These are phyloP conservation scores for Babesia sp. DNA, from an alignment of 169 alveolate genomes.

Conservation along the genomic window DNA sequence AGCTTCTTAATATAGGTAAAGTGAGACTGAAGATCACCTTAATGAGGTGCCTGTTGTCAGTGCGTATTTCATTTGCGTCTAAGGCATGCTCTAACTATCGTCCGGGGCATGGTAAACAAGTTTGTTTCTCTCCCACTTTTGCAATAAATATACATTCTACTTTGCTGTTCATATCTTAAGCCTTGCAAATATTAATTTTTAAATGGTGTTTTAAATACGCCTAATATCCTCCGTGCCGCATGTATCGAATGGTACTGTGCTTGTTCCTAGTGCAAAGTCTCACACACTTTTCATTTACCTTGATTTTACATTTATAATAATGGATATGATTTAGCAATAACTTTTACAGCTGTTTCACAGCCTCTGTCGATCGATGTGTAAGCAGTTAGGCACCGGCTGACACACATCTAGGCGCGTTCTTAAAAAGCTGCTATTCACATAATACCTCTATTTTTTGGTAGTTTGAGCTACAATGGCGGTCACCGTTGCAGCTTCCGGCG, in stretches of 20 bases:
- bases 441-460: background rate
- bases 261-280: background rate
- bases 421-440: background rate
- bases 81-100: too few relatives aligned
- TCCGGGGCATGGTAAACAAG: too few relatives aligned
- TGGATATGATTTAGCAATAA: background rate
- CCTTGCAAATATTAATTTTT: background rate
- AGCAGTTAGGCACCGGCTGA: background rate
- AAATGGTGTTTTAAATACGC: background rate
- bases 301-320: background rate
- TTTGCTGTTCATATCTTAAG: background rate
- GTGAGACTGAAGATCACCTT: too few relatives aligned
- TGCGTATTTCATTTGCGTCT: too few relatives aligned
- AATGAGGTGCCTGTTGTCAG: too few relatives aligned
- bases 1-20: too few relatives aligned
- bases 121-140: too few relatives aligned
- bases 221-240: background rate
- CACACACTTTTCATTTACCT: background rate
- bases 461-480: slow-evolving; percentile 1
- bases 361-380: slow-evolving; percentile 1
- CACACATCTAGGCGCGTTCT: background rate
- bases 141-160: too few relatives aligned
- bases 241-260: background rate
- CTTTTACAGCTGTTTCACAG: background rate
- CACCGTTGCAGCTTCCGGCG: background rate